Evolutionary conservation across 2,329 filamentous ascomycete species (phyloP).

Genomic region (Diaporthe australafricana): DNA sequence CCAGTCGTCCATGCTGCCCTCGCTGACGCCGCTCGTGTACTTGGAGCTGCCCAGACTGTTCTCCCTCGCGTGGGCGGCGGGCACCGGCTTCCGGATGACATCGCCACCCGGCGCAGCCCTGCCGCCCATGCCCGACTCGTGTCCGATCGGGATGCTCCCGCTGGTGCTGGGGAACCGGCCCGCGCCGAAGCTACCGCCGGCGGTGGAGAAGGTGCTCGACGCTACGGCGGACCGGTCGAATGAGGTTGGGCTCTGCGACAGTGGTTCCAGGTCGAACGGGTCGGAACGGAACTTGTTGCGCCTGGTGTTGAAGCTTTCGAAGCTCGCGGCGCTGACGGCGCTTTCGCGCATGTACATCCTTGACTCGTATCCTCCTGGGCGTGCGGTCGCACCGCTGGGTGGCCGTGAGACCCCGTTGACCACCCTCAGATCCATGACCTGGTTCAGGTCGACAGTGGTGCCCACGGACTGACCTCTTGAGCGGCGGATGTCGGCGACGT

Average conservation of each 20-base stretch:
- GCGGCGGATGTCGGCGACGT: constrained; percentile 60
- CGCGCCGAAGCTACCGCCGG: constrained; percentile 37
- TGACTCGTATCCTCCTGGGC: not conserved
- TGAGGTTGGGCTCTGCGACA: constrained; percentile 50
- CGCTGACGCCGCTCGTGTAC: constrained; percentile 63
- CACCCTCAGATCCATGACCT: constrained; percentile 25
- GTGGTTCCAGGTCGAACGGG: constrained; percentile 72
- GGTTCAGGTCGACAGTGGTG: constrained; percentile 44
- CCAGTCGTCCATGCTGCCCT: constrained; percentile 53
- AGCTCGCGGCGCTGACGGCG: constrained; percentile 57
- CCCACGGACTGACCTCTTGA: constrained; percentile 61
- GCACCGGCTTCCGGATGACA: constrained; percentile 44
- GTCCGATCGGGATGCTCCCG: constrained; percentile 15
- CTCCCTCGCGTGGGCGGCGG: constrained; percentile 47
- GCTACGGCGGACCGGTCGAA: constrained; percentile 44
- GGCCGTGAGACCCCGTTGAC: constrained; percentile 36
- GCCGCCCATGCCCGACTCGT: constrained; percentile 39
- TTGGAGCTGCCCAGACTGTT: constrained; percentile 55
- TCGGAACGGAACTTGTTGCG: constrained; percentile 72
- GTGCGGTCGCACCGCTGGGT: constrained; percentile 9
- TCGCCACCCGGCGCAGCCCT: constrained; percentile 34
- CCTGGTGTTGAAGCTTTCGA: constrained; percentile 57
- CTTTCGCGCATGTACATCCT: constrained; percentile 45
- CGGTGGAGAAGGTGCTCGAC: constrained; percentile 45
- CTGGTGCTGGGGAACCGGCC: constrained; percentile 22